Evolutionary conservation across 768 basidiomycete genomes (phyloP).

Genomic region (Amanita fuliginea): DNA sequence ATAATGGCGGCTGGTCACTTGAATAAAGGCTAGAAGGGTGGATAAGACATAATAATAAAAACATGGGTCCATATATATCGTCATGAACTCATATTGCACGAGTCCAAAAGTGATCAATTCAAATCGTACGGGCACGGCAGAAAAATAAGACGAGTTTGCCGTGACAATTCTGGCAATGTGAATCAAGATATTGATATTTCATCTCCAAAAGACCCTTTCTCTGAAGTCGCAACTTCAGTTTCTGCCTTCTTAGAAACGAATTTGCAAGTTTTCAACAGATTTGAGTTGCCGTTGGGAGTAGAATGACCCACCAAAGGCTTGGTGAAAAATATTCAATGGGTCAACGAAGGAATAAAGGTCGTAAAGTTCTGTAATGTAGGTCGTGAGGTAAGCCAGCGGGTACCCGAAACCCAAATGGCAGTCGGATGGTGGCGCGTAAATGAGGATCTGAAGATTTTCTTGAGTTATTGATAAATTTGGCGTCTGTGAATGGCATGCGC

Average conservation of each 20-base stretch:
- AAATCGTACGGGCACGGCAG: too few relatives aligned
- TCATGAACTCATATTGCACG: not conserved
- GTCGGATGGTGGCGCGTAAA: conserved; percentile 11
- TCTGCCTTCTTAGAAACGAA: conserved; percentile 54
- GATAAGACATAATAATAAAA: not conserved
- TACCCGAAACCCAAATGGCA: conserved; percentile 29
- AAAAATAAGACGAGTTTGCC: conserved; percentile 28
- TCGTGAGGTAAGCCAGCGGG: conserved; percentile 43
- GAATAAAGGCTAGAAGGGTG: not conserved
- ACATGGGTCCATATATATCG: conserved; percentile 1
- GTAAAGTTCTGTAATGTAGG: conserved; percentile 50
- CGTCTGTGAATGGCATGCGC: not conserved
- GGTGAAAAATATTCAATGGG: not conserved
- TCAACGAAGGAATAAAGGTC: conserved; percentile 31
- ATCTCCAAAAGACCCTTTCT: conserved; percentile 21
- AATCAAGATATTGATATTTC: conserved; percentile 15
- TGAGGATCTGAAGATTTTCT: not conserved
- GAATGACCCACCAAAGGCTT: not conserved
- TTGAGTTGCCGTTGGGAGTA: not conserved
- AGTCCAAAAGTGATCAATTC: not conserved
- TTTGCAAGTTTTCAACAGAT: conserved; percentile 15
- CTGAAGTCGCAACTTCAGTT: conserved; percentile 45
- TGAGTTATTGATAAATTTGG: not conserved
- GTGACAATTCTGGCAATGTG: conserved; percentile 28
- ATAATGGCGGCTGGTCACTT: not conserved